Percentiles rank a stretch among this genome's conserved stretches.
Evolutionary conservation across 805 yeast species (phyloP).

Genomic region (Wickerhamomyces chaumierensis): DNA sequence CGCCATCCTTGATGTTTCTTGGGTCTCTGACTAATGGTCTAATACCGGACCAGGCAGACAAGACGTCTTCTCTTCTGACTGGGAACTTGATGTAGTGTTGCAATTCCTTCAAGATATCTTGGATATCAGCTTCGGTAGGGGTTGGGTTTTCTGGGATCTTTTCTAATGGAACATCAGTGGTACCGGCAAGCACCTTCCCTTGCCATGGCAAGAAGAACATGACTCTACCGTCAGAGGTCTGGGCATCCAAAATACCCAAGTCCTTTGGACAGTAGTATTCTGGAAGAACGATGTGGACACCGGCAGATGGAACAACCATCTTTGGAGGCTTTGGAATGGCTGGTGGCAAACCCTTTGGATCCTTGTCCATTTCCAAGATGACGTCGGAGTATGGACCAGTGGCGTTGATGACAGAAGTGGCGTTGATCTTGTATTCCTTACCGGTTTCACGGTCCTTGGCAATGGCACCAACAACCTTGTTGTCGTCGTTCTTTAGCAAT

Average conservation of each 20-base stretch:
- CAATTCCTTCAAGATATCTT: conserved; percentile 76
- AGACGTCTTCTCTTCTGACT: conserved; percentile 80
- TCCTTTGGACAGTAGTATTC: conserved; percentile 83
- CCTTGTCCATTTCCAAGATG: conserved; percentile 77
- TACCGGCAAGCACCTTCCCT: conserved; percentile 92
- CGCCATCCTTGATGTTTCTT: conserved; percentile 29
- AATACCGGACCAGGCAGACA: conserved; percentile 95
- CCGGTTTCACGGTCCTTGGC: conserved; percentile 67
- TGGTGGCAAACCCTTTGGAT: conserved; percentile 55
- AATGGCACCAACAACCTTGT: conserved; percentile 59
- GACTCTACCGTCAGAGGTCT: conserved; percentile 90
- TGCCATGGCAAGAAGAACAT: conserved; percentile 98
- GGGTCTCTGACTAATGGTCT: conserved; percentile 91
- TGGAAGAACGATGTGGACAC: conserved; percentile 88
- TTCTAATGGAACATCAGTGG: conserved; percentile 82
- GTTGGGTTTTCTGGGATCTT: conserved; percentile 64
- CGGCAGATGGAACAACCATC: conserved; percentile 91
- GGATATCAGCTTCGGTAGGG: conserved; percentile 81
- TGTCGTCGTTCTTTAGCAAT: conserved; percentile 46
- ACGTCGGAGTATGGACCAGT: conserved; percentile 90
- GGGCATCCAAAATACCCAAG: conserved; percentile 84
- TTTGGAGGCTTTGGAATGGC: conserved; percentile 38
- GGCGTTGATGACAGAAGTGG: conserved; percentile 77
- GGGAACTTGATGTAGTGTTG: conserved; percentile 85
- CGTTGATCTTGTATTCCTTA: conserved; percentile 44